Conservation (phyloP, 129 eudicot genomes). For the Kitagawia praeruptora region DNA sequence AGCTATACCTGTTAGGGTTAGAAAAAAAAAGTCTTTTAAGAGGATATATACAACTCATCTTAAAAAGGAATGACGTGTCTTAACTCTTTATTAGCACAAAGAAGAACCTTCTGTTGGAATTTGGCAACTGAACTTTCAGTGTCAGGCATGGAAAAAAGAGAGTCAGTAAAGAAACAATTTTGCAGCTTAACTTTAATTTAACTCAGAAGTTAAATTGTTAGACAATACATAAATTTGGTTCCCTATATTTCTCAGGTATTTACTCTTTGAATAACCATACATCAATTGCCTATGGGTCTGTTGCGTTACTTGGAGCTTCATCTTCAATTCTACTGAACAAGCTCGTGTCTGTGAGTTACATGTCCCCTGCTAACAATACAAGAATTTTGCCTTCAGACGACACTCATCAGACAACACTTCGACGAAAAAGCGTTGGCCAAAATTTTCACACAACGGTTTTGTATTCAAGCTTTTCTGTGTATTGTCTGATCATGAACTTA, state of each 20-base stretch:
- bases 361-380: background rate
- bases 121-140: slow-evolving; percentile 25
- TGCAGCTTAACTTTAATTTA: background rate
- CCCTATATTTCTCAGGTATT: slow-evolving; percentile 8
- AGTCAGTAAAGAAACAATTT: slow-evolving; percentile 8
- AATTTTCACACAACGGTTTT: too few species aligned
- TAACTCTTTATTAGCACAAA: too few species aligned
- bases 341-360: slow-evolving; percentile 13
- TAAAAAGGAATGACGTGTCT: too few species aligned
- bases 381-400: too few species aligned
- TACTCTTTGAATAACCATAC: slow-evolving; percentile 21
- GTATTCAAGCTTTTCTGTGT: too few species aligned
- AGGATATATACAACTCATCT: too few species aligned
- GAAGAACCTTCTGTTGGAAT: background rate
- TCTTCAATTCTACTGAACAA: slow-evolving; percentile 8
- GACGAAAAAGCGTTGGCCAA: too few species aligned
- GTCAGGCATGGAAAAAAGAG: slow-evolving; percentile 24
- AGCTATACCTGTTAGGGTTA: too few species aligned
- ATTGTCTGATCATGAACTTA: too few species aligned
- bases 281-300: slow-evolving; percentile 21
- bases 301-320: slow-evolving; percentile 19
- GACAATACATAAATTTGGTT: too few species aligned
- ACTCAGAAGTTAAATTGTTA: background rate
- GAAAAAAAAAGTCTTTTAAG: too few species aligned
- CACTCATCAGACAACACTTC: too few species aligned